Base-by-base conservation (phyloP, 148 eudicot species). In the Cornus suecica region DNA sequence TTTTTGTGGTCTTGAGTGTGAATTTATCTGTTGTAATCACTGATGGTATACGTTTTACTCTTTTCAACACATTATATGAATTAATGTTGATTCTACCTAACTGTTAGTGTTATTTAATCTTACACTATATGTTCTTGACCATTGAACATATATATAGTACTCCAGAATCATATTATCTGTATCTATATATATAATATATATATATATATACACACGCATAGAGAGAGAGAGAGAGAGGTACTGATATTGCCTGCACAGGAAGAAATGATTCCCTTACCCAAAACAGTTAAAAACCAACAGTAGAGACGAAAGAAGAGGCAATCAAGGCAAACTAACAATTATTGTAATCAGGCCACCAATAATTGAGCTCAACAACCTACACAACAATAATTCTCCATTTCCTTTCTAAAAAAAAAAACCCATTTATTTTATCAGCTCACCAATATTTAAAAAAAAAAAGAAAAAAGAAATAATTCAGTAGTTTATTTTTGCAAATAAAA, bases 351-450 rank as follows among this genome's bases (percentile, higher is more conserved):
- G 65, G 65, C 26, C 28, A 4, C 74, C 65, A 71, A 56, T 71
- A 28, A 71, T 71, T 71, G 74, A 71, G 56, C 74, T n/a, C 32
- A 54, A 30, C 65, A 51, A 48, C 65, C 63, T 71, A 52, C 74
- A 70, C 60, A 26, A 20, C 73, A 70, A 71, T 71, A 71, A 71
- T 71, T 71, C 41, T 71, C 45, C 20, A 13, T 56, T 56, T 31
- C 64, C 64, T 54, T 54, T 29, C 62, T 37, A 37, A 25, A n/a
- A 70, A n/a, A 70, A 71, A 11, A 71, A 56, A 11, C 45, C 27
- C 65, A 45, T 28, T 71, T 29, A 32, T 0, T 32, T 32, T 32
- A 32, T 3, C 4, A 56, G 65, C 41, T 71, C 65, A 54, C 23
- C 25, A 71, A 71, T 24, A 27, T 71, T 71, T 13, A 27, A 37